Evolutionary conservation across 495 filamentous ascomycete genomes (phyloP).

Genomic region (Penicillium robsamsonii): DNA sequence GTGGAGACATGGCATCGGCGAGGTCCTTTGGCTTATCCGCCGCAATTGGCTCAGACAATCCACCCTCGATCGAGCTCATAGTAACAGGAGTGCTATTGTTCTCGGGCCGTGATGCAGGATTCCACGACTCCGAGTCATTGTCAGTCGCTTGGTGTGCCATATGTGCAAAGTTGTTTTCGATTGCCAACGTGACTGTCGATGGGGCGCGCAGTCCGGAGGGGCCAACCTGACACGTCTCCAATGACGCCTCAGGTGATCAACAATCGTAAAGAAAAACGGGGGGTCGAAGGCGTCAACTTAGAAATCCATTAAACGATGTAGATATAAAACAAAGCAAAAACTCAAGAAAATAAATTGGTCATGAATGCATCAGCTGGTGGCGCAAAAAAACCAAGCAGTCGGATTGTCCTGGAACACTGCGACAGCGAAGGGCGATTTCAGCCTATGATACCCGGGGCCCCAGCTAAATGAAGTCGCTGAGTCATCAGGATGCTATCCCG

Average conservation of each 20-base stretch:
- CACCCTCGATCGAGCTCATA: slow-evolving; percentile 10
- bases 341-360: slow-evolving; percentile 16
- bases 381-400: slow-evolving; percentile 8
- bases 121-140: slow-evolving; percentile 35
- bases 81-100: slow-evolving; percentile 11
- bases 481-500: background rate
- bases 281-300: slow-evolving; percentile 13
- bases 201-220: slow-evolving; percentile 12
- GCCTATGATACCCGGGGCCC: slow-evolving; percentile 3
- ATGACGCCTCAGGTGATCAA: slow-evolving; percentile 30
- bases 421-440: slow-evolving; percentile 9
- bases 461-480: background rate
- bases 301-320: slow-evolving; percentile 22
- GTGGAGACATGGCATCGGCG: slow-evolving; percentile 17
- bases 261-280: slow-evolving; percentile 18
- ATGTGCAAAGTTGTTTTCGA: slow-evolving; percentile 12
- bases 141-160: slow-evolving; percentile 23
- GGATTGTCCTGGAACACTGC: slow-evolving; percentile 11
- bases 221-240: slow-evolving; percentile 35
- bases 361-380: slow-evolving; percentile 13
- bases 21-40: slow-evolving; percentile 15
- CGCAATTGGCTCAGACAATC: slow-evolving; percentile 13
- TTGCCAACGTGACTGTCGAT: slow-evolving; percentile 11
- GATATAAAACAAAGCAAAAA: slow-evolving; percentile 6
- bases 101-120: slow-evolving; percentile 42